Conservation (phyloP, 2,329 filamentous ascomycete species). For the Sarocladiaceae sp. region DNA sequence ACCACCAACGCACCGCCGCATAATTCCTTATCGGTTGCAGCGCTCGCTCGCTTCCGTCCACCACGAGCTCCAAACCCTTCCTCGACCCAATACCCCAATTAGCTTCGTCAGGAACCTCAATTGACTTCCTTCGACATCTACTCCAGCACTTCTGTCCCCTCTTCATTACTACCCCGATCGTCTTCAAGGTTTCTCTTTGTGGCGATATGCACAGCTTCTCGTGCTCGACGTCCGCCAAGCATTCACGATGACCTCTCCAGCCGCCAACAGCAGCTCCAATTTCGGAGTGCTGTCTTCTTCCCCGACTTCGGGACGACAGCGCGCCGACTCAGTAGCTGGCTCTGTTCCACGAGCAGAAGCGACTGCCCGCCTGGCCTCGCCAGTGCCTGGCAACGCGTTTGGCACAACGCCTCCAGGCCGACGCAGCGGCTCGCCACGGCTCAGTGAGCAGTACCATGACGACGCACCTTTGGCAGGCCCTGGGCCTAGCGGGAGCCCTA, state of each 20-base stretch:
- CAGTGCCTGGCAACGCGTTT: slow-evolving; percentile 37
- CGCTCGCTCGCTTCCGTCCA: neutral
- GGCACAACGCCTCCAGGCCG: slow-evolving; percentile 28
- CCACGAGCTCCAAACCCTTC: slow-evolving; percentile 5
- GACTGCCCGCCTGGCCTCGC: slow-evolving; percentile 56
- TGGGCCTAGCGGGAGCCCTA: slow-evolving; percentile 40
- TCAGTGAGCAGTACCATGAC: slow-evolving; percentile 24
- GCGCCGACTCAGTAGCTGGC: slow-evolving; percentile 35
- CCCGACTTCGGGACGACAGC: slow-evolving; percentile 37
- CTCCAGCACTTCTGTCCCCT: neutral
- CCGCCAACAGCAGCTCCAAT: slow-evolving; percentile 22
- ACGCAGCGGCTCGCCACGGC: slow-evolving; percentile 25
- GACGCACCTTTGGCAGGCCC: slow-evolving; percentile 56
- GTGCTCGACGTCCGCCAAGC: neutral
- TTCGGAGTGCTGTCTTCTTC: slow-evolving; percentile 32
- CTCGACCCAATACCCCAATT: neutral
- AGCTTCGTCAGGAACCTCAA: neutral
- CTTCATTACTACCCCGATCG: neutral
- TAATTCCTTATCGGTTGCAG: neutral
- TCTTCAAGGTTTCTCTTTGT: neutral
- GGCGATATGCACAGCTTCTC: slow-evolving; percentile 2
- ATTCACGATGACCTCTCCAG: slow-evolving; percentile 30
- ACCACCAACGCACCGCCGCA: neutral
- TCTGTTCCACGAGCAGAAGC: slow-evolving; percentile 52
- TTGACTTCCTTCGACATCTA: neutral